Evolutionary conservation across 495 filamentous ascomycete species (phyloP).

Genomic region (Aspergillus heteromorphus): DNA sequence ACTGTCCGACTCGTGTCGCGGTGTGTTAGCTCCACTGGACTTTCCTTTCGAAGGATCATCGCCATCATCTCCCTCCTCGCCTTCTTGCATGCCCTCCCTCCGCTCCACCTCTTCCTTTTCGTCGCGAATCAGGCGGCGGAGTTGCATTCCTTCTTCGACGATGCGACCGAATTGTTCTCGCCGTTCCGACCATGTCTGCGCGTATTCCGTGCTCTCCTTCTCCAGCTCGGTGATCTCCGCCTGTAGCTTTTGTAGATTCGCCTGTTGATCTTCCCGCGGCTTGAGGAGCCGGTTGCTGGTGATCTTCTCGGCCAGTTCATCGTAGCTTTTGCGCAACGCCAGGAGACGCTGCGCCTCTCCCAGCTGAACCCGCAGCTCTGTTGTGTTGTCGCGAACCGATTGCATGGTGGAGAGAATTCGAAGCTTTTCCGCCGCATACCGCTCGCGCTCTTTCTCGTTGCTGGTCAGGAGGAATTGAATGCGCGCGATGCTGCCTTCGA

Average conservation of each 20-base stretch:
- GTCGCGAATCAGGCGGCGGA: slow-evolving; percentile 81
- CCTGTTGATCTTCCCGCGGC: slow-evolving; percentile 75
- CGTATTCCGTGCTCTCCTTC: slow-evolving; percentile 75
- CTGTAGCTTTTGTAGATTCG: slow-evolving; percentile 71
- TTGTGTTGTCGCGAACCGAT: slow-evolving; percentile 69
- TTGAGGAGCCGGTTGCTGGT: slow-evolving; percentile 72
- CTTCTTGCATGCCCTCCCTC: slow-evolving; percentile 72
- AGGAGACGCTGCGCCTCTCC: slow-evolving; percentile 69
- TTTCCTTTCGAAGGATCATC: slow-evolving; percentile 49
- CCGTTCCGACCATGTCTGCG: slow-evolving; percentile 77
- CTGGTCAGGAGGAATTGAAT: slow-evolving; percentile 82
- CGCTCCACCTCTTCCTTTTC: slow-evolving; percentile 86
- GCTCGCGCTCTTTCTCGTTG: slow-evolving; percentile 77
- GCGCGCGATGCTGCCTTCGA: slow-evolving; percentile 80
- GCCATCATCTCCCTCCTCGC: slow-evolving; percentile 69
- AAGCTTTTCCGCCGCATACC: slow-evolving; percentile 75
- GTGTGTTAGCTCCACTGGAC: slow-evolving; percentile 57
- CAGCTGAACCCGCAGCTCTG: slow-evolving; percentile 62
- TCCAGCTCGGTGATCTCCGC: slow-evolving; percentile 85
- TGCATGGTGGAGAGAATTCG: slow-evolving; percentile 71
- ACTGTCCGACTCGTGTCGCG: slow-evolving; percentile 52
- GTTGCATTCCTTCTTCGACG: slow-evolving; percentile 82
- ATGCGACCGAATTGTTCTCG: slow-evolving; percentile 85
- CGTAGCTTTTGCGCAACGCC: slow-evolving; percentile 78
- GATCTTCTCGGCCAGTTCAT: slow-evolving; percentile 80